Percentiles rank a stretch among this genome's conserved stretches.
phyloP scores from a whole-genome alignment of 2,329 filamentous ascomycete species.

The Endocalyx cinctus region DNA sequence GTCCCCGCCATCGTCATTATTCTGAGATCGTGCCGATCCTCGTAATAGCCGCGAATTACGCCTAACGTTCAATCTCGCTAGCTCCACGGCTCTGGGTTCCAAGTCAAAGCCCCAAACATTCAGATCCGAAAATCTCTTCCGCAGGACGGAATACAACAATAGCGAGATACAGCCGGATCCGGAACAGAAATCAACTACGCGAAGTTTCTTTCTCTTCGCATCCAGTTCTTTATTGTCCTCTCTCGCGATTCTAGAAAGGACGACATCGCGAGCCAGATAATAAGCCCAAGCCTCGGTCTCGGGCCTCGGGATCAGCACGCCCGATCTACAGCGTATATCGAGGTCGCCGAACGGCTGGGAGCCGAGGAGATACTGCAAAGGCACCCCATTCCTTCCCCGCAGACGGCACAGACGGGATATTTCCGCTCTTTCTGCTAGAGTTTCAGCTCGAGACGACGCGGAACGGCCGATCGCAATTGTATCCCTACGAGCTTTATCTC shows the following conservation, averaged over 20 bases:
- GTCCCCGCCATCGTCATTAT: conserved; percentile 11
- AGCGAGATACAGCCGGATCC: conserved; percentile 89
- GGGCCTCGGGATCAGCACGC: conserved; percentile 80
- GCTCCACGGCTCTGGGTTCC: conserved; percentile 56
- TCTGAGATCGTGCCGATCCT: too few relatives aligned
- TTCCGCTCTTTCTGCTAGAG: background rate
- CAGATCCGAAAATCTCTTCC: conserved; percentile 13
- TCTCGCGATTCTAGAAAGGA: conserved; percentile 27
- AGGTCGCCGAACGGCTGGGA: conserved; percentile 83
- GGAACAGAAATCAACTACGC: conserved; percentile 80
- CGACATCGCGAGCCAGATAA: conserved; percentile 41
- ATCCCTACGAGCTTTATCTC: too few relatives aligned
- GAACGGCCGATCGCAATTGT: too few relatives aligned
- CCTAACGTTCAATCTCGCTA: conserved; percentile 61
- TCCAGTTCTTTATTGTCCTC: conserved; percentile 7
- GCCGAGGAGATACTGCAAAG: conserved; percentile 85
- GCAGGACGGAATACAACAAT: conserved; percentile 62
- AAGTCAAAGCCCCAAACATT: conserved; percentile 65
- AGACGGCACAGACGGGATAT: conserved; percentile 42
- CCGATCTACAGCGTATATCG: conserved; percentile 69
- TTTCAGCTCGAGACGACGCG: background rate
- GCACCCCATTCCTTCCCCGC: conserved; percentile 60
- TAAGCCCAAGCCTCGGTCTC: conserved; percentile 68
- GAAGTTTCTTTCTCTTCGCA: conserved; percentile 31
- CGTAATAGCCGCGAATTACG: conserved; percentile 45